phyloP scores from a whole-genome alignment of 768 basidiomycete species.

The Auriscalpium orientale region DNA sequence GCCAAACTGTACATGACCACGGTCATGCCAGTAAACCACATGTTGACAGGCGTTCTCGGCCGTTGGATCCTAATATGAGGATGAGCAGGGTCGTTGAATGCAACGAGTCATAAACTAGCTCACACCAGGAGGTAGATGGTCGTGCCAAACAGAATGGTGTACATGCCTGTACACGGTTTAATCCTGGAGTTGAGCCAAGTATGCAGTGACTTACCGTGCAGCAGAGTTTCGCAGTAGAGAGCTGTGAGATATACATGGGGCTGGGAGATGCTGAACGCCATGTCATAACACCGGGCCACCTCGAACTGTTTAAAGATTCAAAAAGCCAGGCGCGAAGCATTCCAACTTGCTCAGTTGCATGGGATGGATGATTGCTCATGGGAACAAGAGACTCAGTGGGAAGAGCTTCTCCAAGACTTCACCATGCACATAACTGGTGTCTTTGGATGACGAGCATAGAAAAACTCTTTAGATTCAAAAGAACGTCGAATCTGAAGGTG shows the following conservation, averaged over 20 bases:
- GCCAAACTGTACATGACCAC: background rate
- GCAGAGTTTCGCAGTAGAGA: background rate
- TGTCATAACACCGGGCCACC: background rate
- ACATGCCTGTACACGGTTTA: background rate
- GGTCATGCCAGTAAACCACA: background rate
- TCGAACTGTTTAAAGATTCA: too few relatives aligned
- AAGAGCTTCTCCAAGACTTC: too few relatives aligned
- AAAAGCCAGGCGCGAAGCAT: too few relatives aligned
- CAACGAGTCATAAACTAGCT: background rate
- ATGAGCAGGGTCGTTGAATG: background rate
- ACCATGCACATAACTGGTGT: too few relatives aligned
- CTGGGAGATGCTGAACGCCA: background rate
- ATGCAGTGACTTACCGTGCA: background rate
- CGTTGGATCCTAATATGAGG: background rate
- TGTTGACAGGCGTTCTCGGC: background rate
- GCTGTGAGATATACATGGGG: background rate
- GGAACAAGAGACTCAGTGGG: too few relatives aligned
- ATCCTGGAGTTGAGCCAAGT: too few relatives aligned
- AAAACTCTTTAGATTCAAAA: too few relatives aligned
- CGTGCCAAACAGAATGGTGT: background rate
- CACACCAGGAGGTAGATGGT: background rate
- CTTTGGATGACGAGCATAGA: too few relatives aligned
- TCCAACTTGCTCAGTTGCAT: too few relatives aligned
- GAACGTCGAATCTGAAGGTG: too few relatives aligned
- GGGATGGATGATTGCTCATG: too few relatives aligned